These are phyloP conservation scores for Reticulascus tulasneorum DNA, from an alignment of 2,329 filamentous ascomycete species.

Conservation along the genomic window DNA sequence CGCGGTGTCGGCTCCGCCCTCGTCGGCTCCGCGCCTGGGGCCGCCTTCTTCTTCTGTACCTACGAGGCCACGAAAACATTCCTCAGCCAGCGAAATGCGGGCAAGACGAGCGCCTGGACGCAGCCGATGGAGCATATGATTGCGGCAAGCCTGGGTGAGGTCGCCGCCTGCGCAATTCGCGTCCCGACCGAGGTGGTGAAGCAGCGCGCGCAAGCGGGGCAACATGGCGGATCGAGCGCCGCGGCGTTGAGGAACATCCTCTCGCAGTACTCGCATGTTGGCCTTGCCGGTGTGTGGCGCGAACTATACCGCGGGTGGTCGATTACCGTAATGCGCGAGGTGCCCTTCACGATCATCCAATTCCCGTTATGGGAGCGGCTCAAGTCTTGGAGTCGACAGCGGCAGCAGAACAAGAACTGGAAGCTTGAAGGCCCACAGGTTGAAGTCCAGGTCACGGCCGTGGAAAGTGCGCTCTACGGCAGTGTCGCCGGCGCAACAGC, in stretches of 20 bases:
- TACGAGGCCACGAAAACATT: conserved; percentile 73
- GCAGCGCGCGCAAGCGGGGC: conserved; percentile 87
- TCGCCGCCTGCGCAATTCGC: conserved; percentile 86
- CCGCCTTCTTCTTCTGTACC: conserved; percentile 95
- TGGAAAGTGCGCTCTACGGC: conserved; percentile 81
- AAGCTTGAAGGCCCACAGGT: conserved; percentile 8
- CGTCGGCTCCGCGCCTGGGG: conserved; percentile 87
- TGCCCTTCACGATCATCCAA: conserved; percentile 95
- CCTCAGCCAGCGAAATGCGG: conserved; percentile 30
- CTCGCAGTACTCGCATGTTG: conserved; percentile 36
- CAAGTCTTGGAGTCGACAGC: conserved; percentile 64
- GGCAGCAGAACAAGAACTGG: conserved; percentile 16
- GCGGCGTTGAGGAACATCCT: conserved; percentile 69
- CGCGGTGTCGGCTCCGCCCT: conserved; percentile 85
- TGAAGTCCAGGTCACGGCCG: conserved; percentile 54
- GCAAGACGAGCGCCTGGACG: conserved; percentile 21
- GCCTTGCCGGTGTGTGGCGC: conserved; percentile 60
- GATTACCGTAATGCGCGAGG: conserved; percentile 91
- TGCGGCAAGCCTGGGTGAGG: conserved; percentile 80
- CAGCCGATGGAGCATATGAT: conserved; percentile 61
- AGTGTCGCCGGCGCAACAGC: conserved; percentile 80
- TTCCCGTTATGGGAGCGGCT: conserved; percentile 95
- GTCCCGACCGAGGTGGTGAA: conserved; percentile 97
- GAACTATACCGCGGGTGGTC: conserved; percentile 90
- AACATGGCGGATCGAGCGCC: conserved; percentile 68